Evolutionary conservation across 768 basidiomycete genomes (phyloP), one percentile per base, ranked within the genome.

Genomic region (Pulveroboletus frians): DNA sequence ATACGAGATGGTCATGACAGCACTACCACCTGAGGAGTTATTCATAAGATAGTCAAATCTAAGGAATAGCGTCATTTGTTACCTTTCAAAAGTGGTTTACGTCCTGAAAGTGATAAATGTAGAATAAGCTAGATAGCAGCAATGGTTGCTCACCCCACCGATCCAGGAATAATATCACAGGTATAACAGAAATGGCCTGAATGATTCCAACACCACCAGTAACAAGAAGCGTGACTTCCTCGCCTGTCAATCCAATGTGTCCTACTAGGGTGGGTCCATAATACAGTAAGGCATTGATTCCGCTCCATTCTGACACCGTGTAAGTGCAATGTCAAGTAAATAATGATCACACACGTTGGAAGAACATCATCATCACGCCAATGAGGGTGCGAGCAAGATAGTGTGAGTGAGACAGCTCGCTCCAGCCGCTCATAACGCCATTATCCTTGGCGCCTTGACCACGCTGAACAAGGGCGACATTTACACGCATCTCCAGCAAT

Each of bases 241-340:
- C 78, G 15, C 83, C 82, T 18, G 70, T 68, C 23, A 90, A 52
- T 4, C 86, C 88, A 38, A 91, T 73, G 43, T 71, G 80, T 29
- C 64, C 74, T 39, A 90, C 77, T 3, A 92, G 72, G 0, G 79
- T 81, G 1, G 89, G 89, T 1, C 88, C 88, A 56, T 89, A 92
- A 58, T 91, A 92, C 8, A 91, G 70, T 29, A 92, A 62, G 9
- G 89, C 88, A 59, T 91, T 92, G 53, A 91, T 92, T 2, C 89
- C 89, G 50, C 81, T 84, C 89, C 89, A 91, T 69, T 91, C 88
- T 91, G 57, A 13, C 15, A 21, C 15, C 10, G 2, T 3, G 14
- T 51, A 10, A 49, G 29, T 40, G 43, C 15, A 7, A n/a, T 39
- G n/a, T 17, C 27, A 39, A 45, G 47, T 15, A 43, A n/a, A 29